These are phyloP conservation scores for Poterioochromonas sp. DNA, from an alignment of 352 stramenopile species.

Conservation along the genomic window DNA sequence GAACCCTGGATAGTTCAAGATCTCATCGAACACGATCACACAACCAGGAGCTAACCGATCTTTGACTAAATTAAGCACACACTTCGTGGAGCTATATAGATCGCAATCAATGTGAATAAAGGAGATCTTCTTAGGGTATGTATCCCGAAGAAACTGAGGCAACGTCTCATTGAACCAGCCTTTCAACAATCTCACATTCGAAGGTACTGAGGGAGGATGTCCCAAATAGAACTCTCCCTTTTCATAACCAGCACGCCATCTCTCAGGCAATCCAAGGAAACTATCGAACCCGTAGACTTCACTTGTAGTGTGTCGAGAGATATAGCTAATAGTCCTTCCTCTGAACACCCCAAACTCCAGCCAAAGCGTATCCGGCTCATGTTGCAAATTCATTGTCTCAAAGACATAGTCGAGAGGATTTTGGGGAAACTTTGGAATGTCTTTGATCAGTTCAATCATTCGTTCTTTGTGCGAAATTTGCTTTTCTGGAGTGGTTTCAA, in stretches of 20 bases:
- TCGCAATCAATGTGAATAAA: constrained; percentile 12
- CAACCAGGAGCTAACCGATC: neutral
- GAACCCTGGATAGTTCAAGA: constrained; percentile 8
- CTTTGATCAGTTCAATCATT: neutral
- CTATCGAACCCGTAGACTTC: constrained; percentile 6
- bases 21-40: constrained; percentile 7
- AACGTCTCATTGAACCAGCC: constrained; percentile 10
- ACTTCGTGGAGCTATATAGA: constrained; percentile 1
- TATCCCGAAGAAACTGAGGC: neutral
- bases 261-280: neutral
- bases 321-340: neutral
- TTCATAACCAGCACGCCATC: neutral
- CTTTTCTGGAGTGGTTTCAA: no score
- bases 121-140: constrained; percentile 7
- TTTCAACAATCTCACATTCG: constrained; percentile 10
- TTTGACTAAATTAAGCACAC: neutral
- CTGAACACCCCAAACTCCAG: constrained; percentile 4
- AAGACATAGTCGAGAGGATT: neutral
- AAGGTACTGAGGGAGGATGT: neutral
- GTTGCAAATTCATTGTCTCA: neutral
- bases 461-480: no score
- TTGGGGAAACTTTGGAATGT: neutral
- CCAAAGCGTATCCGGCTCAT: neutral
- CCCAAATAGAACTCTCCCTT: neutral
- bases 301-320: neutral